Percentiles rank a stretch among this genome's conserved stretches.
Evolutionary conservation across 768 basidiomycete genomes (phyloP).

Genomic region (Boletus insuetus): DNA sequence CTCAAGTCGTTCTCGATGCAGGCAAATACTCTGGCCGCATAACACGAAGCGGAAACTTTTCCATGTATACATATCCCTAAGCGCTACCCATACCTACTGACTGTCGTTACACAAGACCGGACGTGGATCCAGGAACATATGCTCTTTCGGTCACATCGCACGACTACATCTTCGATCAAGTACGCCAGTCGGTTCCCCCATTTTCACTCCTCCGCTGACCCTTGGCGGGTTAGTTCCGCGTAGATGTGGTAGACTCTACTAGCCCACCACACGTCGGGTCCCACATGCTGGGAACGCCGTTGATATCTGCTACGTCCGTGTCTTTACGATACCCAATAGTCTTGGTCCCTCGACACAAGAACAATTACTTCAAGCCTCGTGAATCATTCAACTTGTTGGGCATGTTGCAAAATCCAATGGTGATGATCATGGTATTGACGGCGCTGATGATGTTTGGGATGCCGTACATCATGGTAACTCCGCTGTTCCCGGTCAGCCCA

Average conservation of each 20-base stretch:
- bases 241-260: slow-evolving; percentile 55
- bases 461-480: slow-evolving; percentile 71
- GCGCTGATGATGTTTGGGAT: slow-evolving; percentile 66
- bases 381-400: slow-evolving; percentile 71
- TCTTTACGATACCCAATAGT: slow-evolving; percentile 60
- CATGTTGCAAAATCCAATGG: slow-evolving; percentile 85
- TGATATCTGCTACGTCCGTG: slow-evolving; percentile 54
- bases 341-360: slow-evolving; percentile 52
- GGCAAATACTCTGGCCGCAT: slow-evolving; percentile 54
- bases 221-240: slow-evolving; percentile 48
- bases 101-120: slow-evolving; percentile 43
- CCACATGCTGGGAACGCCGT: slow-evolving; percentile 65
- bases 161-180: slow-evolving; percentile 71
- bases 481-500: neutral
- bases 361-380: slow-evolving; percentile 63
- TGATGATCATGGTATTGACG: slow-evolving; percentile 69
- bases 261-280: slow-evolving; percentile 53
- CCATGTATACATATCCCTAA: slow-evolving; percentile 52
- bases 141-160: slow-evolving; percentile 65
- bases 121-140: slow-evolving; percentile 68
- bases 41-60: slow-evolving; percentile 56
- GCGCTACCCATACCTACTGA: slow-evolving; percentile 5
- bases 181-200: slow-evolving; percentile 25
- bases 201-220: slow-evolving; percentile 2
- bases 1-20: slow-evolving; percentile 61